These are phyloP conservation scores for Candida orba DNA, from an alignment of 805 yeast genomes.

Conservation along the genomic window DNA sequence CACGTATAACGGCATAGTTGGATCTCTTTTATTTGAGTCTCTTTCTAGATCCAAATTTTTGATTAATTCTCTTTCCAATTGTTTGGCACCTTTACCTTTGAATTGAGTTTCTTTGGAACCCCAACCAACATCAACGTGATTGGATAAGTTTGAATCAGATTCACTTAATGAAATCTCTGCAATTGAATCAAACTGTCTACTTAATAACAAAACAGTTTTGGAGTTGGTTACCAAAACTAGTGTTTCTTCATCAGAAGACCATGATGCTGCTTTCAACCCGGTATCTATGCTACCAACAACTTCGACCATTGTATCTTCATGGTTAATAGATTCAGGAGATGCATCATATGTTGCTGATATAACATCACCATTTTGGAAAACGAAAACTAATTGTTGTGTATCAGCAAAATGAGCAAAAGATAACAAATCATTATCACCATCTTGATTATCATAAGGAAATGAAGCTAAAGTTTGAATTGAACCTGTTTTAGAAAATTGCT, in stretches of 20 bases:
- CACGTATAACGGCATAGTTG: slow-evolving; percentile 70
- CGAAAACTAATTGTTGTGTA: slow-evolving; percentile 53
- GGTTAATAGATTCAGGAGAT: slow-evolving; percentile 30
- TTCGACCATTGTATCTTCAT: slow-evolving; percentile 49
- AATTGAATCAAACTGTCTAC: slow-evolving; percentile 74
- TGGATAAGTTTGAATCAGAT: slow-evolving; percentile 59
- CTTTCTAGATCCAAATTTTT: slow-evolving; percentile 55
- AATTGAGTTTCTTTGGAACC: slow-evolving; percentile 96
- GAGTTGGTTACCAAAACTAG: slow-evolving; percentile 61
- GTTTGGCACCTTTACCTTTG: slow-evolving; percentile 86
- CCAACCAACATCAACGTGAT: slow-evolving; percentile 97
- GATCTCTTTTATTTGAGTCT: slow-evolving; percentile 70
- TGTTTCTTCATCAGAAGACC: slow-evolving; percentile 93
- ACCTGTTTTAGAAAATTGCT: slow-evolving; percentile 64
- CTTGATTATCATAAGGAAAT: slow-evolving; percentile 35
- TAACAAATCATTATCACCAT: slow-evolving; percentile 34
- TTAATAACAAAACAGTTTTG: slow-evolving; percentile 54
- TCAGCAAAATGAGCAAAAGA: slow-evolving; percentile 68
- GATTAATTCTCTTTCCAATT: slow-evolving; percentile 54
- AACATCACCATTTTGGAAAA: slow-evolving; percentile 73
- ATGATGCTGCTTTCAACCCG: slow-evolving; percentile 62
- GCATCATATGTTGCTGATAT: slow-evolving; percentile 55
- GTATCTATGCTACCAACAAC: slow-evolving; percentile 81
- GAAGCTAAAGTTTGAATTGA: slow-evolving; percentile 50
- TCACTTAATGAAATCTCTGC: slow-evolving; percentile 44